phyloP scores from a whole-genome alignment of 768 basidiomycete species.

The Pleurotus cornucopiae region DNA sequence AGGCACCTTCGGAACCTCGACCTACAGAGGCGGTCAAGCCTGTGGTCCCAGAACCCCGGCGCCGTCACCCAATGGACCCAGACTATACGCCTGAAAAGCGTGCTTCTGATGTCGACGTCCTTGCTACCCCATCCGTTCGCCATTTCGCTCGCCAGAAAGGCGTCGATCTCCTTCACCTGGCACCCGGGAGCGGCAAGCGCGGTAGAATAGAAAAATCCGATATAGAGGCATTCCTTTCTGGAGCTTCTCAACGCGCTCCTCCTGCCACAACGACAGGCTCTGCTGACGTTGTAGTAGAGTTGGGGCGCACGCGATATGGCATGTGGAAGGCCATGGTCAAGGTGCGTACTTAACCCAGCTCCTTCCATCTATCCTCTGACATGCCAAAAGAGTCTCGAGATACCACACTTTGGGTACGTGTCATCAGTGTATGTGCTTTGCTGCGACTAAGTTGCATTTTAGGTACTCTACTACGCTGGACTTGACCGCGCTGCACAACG shows the following conservation, averaged over 20 bases:
- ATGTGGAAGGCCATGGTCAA: conserved; percentile 93
- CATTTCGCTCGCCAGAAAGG: conserved; percentile 66
- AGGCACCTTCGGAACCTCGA: background rate
- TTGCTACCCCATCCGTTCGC: conserved; percentile 76
- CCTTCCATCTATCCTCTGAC: background rate
- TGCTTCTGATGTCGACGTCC: conserved; percentile 25
- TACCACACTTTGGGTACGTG: conserved; percentile 78
- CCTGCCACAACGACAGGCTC: conserved; percentile 8
- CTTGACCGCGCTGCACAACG: conserved; percentile 59
- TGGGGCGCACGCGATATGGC: conserved; percentile 71
- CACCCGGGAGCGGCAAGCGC: conserved; percentile 67
- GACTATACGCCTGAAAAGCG: conserved; percentile 23
- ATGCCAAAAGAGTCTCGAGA: conserved; percentile 65
- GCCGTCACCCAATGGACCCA: conserved; percentile 65
- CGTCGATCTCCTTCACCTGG: conserved; percentile 54
- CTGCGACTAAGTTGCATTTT: background rate
- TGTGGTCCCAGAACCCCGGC: conserved; percentile 15
- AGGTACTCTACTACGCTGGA: conserved; percentile 77
- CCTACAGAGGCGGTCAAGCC: conserved; percentile 4
- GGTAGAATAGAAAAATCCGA: conserved; percentile 76
- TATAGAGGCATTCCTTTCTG: conserved; percentile 56
- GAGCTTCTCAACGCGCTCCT: conserved; percentile 13
- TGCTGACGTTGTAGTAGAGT: conserved; percentile 60
- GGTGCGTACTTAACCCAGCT: conserved; percentile 30
- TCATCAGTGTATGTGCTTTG: background rate